Percentiles rank a stretch among this genome's conserved stretches.
Conservation (phyloP, 202 grass and related monocot species). For the Cymbopogon flexuosus region DNA sequence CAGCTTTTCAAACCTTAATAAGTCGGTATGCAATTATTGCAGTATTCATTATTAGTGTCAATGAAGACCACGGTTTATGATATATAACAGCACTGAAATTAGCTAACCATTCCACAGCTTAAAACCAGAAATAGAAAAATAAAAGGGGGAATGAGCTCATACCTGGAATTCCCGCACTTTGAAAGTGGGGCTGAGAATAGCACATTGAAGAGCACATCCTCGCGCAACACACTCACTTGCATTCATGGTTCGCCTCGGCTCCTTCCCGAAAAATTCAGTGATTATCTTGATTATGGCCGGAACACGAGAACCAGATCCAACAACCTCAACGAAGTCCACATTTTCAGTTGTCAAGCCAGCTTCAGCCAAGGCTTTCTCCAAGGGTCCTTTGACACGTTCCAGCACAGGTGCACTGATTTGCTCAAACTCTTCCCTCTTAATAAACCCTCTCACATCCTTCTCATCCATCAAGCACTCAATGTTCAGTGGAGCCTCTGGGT, state of each 20-base stretch:
- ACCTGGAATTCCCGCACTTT: conserved; percentile 98
- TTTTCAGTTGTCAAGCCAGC: conserved; percentile 51
- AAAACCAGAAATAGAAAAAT: not conserved
- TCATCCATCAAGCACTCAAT: conserved; percentile 99
- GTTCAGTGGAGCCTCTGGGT: conserved; percentile 75
- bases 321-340: conserved; percentile 88
- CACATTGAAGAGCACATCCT: conserved; percentile 89
- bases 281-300: conserved; percentile 91
- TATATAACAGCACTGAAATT: not conserved
- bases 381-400: conserved; percentile 68
- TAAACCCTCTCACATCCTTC: conserved; percentile 87
- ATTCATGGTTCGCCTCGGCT: conserved; percentile 92
- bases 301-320: conserved; percentile 86
- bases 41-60: not conserved
- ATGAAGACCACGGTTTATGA: not conserved
- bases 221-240: conserved; percentile 90
- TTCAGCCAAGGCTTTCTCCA: conserved; percentile 74
- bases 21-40: no score
- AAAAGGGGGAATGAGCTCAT: not conserved
- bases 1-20: not conserved
- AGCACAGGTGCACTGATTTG: conserved; percentile 58
- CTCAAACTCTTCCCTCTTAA: conserved; percentile 91
- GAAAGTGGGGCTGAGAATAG: conserved; percentile 91
- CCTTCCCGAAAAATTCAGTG: conserved; percentile 82
- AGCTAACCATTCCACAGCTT: not conserved